Base-by-base conservation (phyloP, 2,329 filamentous ascomycete genomes). In the Aspergillus latus region DNA sequence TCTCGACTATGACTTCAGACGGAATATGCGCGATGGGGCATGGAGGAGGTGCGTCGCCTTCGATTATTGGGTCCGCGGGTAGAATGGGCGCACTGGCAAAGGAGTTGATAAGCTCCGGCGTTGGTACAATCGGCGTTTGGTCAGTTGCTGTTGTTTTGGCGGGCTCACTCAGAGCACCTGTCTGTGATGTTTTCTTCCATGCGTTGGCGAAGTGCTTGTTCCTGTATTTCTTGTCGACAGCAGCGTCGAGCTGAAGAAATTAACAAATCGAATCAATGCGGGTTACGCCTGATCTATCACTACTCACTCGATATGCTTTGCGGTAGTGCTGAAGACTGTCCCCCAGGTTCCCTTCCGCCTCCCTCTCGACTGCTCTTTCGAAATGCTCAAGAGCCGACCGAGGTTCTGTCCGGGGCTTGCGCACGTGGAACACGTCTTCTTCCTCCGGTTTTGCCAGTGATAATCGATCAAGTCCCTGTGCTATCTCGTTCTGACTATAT, bases 271-370 rank as follows among this genome's bases (percentile, higher is more conserved):
- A 16, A 26, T 7, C 26, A 42, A n/a, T 13, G 7, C 6, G 10
- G 1, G 32, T 43, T 3, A 28, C 16, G 13, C 4, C 6, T 10
- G 11, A 36, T 7, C n/a, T 42, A n/a, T 15, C 11, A 26, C 21
- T 30, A 47, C 50, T 46, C 75, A 93, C 90, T 71, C 88, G 86
- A 72, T 96, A 97, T 0, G 94, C 94, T 72, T 88, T 92, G 46
- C 94, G 85, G 73, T 99, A 99, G 49, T 95, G 82, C 62, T 84
- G 85, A 54, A 99, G 72, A 69, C 93, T 97, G 61, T 97, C 93
- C 4, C 92, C 92, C 49, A 97, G 80, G 60, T 85, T 94, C 0
- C 94, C 94, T 65, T 89, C 84, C 0, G 82, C 84, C 75, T 99
- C 94, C 72, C 87, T 92, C 74, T 95, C 89, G 54, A 96, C 92